Conservation (phyloP, 2,329 filamentous ascomycete species). For the Trichoderma sp. region DNA sequence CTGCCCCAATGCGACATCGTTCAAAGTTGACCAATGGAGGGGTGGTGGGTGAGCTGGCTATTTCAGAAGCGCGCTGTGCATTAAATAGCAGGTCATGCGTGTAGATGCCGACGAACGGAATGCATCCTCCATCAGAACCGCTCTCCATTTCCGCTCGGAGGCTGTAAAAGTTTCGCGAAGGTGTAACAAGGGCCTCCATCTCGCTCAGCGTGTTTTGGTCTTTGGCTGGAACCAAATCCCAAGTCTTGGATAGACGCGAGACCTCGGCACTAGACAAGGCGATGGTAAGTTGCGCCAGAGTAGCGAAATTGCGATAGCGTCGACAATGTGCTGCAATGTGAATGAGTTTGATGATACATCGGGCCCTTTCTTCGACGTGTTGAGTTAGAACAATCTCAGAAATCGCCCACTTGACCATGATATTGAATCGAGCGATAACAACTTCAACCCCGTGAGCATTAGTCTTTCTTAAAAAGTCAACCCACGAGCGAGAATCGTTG, state of each 20-base stretch:
- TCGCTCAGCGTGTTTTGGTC: constrained; percentile 68
- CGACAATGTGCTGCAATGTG: constrained; percentile 78
- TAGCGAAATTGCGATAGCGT: constrained; percentile 78
- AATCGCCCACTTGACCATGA: constrained; percentile 84
- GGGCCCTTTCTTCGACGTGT: constrained; percentile 69
- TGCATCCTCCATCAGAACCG: constrained; percentile 69
- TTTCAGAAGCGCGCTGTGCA: constrained; percentile 73
- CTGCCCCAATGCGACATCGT: constrained; percentile 72
- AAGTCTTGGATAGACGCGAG: constrained; percentile 67
- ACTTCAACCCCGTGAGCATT: constrained; percentile 78
- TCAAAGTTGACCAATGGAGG: constrained; percentile 81
- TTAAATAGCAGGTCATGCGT: constrained; percentile 84
- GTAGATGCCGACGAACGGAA: constrained; percentile 82
- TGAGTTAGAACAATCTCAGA: constrained; percentile 78
- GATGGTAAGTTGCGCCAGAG: constrained; percentile 77
- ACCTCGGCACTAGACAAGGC: constrained; percentile 75
- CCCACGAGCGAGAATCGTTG: constrained; percentile 72
- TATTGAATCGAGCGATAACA: constrained; percentile 82
- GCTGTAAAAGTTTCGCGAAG: constrained; percentile 75
- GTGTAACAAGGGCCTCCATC: constrained; percentile 73
- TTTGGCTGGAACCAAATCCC: constrained; percentile 65
- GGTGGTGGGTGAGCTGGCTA: constrained; percentile 65
- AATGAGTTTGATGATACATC: constrained; percentile 78
- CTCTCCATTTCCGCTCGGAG: constrained; percentile 78
- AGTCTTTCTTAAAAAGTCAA: constrained; percentile 73